Conservation (phyloP, 192 early-diverging fungal genomes). For the Chytriomyces hyalinus region DNA sequence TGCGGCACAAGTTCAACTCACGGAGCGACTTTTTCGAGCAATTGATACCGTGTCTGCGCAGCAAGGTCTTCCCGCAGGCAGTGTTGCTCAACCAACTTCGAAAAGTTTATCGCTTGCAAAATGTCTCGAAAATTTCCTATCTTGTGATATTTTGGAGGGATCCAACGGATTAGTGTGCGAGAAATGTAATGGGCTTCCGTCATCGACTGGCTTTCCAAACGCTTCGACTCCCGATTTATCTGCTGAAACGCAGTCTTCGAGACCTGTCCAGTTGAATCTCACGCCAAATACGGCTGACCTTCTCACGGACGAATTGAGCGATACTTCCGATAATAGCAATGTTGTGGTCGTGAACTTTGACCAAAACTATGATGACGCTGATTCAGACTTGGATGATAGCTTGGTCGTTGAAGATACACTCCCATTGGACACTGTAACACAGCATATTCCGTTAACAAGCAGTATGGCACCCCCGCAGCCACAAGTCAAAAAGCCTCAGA, state of each 20-base stretch:
- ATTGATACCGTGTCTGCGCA: constrained; percentile 15
- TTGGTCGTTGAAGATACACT: too few species aligned
- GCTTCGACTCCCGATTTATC: neutral
- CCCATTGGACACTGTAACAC: too few species aligned
- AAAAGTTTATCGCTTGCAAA: constrained; percentile 21
- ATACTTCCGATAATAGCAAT: too few species aligned
- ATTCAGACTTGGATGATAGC: too few species aligned
- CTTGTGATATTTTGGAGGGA: constrained; percentile 67
- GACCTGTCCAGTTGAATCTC: too few species aligned
- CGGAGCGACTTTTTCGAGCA: constrained; percentile 23
- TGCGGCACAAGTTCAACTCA: neutral
- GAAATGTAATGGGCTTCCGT: constrained; percentile 48
- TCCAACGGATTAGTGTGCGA: constrained; percentile 69
- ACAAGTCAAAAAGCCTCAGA: neutral
- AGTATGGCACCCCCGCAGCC: too few species aligned
- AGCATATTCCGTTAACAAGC: too few species aligned
- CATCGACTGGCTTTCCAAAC: neutral
- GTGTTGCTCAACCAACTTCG: neutral
- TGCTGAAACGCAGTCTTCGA: too few species aligned
- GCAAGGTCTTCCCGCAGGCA: constrained; percentile 13
- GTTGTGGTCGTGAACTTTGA: too few species aligned
- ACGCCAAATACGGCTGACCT: too few species aligned
- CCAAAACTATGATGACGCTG: too few species aligned
- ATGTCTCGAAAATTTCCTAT: constrained; percentile 56
- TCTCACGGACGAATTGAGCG: too few species aligned